phyloP scores from a whole-genome alignment of 805 yeast species.

The Debaryomyces maramus region DNA sequence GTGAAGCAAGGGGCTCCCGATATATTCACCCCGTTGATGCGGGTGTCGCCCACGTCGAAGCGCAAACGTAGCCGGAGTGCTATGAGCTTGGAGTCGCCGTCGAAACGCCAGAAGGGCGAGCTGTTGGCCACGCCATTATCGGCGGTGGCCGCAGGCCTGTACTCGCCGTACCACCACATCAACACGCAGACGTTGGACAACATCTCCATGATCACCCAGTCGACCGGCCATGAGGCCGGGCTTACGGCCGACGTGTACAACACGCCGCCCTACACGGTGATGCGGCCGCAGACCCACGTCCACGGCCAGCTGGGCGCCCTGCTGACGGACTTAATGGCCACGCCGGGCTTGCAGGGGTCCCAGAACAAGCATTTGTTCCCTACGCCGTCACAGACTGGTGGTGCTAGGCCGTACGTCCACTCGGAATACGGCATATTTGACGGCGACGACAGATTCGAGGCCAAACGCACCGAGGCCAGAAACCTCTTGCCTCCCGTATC shows the following conservation, averaged over 20 bases:
- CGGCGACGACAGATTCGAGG: not conserved
- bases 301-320: not conserved
- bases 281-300: constrained; percentile 8
- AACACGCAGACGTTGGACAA: constrained; percentile 37
- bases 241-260: constrained; percentile 9
- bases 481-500: constrained; percentile 17
- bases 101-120: constrained; percentile 5
- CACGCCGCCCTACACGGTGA: constrained; percentile 22
- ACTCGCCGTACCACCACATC: constrained; percentile 22
- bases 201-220: constrained; percentile 30
- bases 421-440: not conserved
- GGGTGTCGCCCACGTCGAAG: constrained; percentile 33
- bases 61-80: constrained; percentile 14
- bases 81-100: not conserved
- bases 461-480: constrained; percentile 3
- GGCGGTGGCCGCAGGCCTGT: constrained; percentile 13
- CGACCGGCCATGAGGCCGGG: constrained; percentile 8
- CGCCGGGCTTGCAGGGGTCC: not conserved
- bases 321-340: not conserved
- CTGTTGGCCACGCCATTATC: constrained; percentile 21
- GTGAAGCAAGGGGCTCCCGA: constrained; percentile 44
- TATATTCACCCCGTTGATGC: constrained; percentile 44
- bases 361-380: not conserved
- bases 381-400: not conserved
- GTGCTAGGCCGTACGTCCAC: not conserved